Conservation (phyloP, 1,139 yeast species). For the Pichiaceae sp. region DNA sequence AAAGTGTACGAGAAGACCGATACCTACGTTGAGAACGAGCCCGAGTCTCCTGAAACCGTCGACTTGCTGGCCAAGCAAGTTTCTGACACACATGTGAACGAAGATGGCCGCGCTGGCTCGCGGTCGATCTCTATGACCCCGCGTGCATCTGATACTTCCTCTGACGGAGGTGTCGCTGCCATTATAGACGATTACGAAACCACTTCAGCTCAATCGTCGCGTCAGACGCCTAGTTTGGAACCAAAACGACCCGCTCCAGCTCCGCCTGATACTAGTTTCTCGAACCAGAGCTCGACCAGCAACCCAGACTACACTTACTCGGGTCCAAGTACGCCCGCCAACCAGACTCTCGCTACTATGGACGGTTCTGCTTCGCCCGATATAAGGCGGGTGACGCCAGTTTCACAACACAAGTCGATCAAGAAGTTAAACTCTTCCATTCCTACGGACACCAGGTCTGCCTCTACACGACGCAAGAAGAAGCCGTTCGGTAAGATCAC, state of each 20-base stretch:
- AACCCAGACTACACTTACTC: neutral
- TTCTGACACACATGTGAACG: neutral
- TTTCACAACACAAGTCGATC: neutral
- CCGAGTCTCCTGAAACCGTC: neutral
- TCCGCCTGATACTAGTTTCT: neutral
- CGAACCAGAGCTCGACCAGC: neutral
- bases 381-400: neutral
- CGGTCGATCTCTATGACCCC: neutral
- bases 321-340: neutral
- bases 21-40: neutral
- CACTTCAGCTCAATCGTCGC: neutral
- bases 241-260: slow-evolving; percentile 4
- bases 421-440: neutral
- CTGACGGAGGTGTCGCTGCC: slow-evolving; percentile 1
- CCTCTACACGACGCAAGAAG: slow-evolving; percentile 22
- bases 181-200: slow-evolving; percentile 4
- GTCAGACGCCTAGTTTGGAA: neutral
- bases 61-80: neutral
- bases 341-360: neutral
- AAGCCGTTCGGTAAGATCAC: slow-evolving; percentile 38
- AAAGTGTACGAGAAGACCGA: neutral
- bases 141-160: neutral
- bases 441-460: neutral
- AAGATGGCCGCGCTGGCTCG: neutral
- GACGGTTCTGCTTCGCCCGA: slow-evolving; percentile 2